A percentile compares a stretch with the other conserved stretches of the same genome.
phyloP scores from a whole-genome alignment of 495 filamentous ascomycete species.

The Lasiosphaeriaceae sp. region DNA sequence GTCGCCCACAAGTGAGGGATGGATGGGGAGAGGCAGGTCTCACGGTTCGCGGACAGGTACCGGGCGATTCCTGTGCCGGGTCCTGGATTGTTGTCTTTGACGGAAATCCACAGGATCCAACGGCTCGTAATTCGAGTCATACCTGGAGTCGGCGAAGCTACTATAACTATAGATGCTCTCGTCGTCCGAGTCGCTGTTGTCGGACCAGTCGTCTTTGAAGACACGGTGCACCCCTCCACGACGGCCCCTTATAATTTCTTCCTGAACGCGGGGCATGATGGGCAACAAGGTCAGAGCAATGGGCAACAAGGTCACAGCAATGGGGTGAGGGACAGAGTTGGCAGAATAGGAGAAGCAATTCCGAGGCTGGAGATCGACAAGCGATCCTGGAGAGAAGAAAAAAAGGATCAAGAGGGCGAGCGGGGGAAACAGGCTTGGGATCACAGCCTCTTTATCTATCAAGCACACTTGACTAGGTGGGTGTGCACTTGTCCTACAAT shows the following conservation, averaged over 20 bases:
- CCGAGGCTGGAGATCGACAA: not conserved
- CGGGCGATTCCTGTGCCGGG: no score
- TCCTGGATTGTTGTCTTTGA: not conserved
- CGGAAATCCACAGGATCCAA: no score
- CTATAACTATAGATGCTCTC: not conserved
- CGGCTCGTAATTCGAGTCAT: not conserved
- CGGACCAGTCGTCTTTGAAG: slow-evolving; percentile 11
- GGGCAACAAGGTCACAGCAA: not conserved
- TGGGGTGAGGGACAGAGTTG: not conserved
- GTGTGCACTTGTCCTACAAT: not conserved
- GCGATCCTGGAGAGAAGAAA: slow-evolving; percentile 1
- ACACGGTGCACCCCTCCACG: not conserved
- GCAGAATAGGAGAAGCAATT: not conserved
- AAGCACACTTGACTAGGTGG: not conserved
- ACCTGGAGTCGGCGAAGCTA: not conserved
- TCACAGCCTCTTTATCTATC: slow-evolving; percentile 9
- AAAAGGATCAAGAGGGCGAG: not conserved
- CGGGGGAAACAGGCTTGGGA: not conserved
- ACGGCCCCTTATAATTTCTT: not conserved
- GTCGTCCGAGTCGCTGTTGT: not conserved
- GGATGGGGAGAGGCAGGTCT: no score
- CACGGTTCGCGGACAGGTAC: no score
- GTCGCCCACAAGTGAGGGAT: no score
- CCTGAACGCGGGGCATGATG: not conserved
- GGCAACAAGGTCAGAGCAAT: not conserved